Evolutionary conservation across 2,329 filamentous ascomycete genomes (phyloP).

Genomic region (Epichloe gansuensis): DNA sequence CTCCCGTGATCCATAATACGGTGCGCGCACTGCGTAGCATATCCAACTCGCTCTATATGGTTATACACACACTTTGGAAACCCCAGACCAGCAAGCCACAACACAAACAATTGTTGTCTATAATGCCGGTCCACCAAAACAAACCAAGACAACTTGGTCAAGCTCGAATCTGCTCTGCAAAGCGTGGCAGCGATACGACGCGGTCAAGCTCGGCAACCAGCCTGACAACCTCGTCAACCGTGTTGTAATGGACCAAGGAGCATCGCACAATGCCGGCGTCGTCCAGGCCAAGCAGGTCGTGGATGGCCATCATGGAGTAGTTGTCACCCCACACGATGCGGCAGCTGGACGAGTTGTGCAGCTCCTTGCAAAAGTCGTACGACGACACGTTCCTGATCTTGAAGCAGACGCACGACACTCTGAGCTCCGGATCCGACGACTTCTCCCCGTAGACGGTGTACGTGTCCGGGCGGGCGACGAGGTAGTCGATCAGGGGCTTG

Average conservation of each 20-base stretch:
- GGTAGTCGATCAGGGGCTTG: constrained; percentile 43
- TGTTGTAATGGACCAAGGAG: constrained; percentile 66
- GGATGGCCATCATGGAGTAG: constrained; percentile 51
- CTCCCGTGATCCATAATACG: too few relatives aligned
- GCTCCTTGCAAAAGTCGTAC: constrained; percentile 45
- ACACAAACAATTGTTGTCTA: too few relatives aligned
- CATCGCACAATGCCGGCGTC: constrained; percentile 53
- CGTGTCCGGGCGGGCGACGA: constrained; percentile 38
- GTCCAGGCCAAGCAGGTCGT: constrained; percentile 45
- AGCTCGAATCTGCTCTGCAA: too few relatives aligned
- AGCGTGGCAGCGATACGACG: constrained; percentile 7
- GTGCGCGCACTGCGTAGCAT: too few relatives aligned
- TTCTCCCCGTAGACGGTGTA: constrained; percentile 45
- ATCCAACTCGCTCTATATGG: too few relatives aligned
- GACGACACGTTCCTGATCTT: constrained; percentile 44
- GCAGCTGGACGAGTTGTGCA: constrained; percentile 46
- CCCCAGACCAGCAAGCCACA: too few relatives aligned
- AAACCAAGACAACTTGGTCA: too few relatives aligned
- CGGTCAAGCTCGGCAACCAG: constrained; percentile 41
- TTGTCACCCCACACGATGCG: constrained; percentile 58
- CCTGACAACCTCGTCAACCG: constrained; percentile 44
- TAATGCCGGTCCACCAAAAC: too few relatives aligned
- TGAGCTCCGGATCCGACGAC: constrained; percentile 29
- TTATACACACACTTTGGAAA: too few relatives aligned
- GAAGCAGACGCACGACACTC: constrained; percentile 59